Conservation (phyloP, 2,329 filamentous ascomycete genomes). For the Alternaria sp. region DNA sequence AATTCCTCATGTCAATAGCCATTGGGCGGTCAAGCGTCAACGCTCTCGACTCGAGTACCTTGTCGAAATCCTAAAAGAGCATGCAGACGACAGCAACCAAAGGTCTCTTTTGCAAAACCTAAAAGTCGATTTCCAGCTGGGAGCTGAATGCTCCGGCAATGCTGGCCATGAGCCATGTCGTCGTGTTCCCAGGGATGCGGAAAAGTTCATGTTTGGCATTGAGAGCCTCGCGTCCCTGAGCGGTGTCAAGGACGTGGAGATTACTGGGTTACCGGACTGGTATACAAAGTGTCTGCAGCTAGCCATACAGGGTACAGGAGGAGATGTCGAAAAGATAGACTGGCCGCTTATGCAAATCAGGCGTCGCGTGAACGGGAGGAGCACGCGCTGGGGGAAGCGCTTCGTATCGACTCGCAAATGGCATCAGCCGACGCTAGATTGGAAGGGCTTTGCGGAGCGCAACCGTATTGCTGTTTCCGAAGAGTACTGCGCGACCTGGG, state of each 20-base stretch:
- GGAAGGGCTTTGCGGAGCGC: conserved; percentile 35
- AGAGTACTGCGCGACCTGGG: too few species aligned
- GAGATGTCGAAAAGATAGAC: conserved; percentile 25
- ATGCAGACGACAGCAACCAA: conserved; percentile 28
- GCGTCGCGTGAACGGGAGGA: neutral
- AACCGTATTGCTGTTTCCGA: conserved; percentile 21
- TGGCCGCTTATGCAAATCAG: conserved; percentile 28
- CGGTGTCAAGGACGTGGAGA: conserved; percentile 28
- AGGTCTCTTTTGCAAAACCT: conserved; percentile 29
- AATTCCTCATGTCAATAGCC: neutral
- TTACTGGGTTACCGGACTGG: conserved; percentile 32
- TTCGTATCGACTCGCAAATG: conserved; percentile 24
- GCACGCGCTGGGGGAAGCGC: conserved; percentile 7
- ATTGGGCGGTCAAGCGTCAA: conserved; percentile 28
- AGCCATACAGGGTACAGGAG: conserved; percentile 33
- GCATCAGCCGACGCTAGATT: conserved; percentile 34
- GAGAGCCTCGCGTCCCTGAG: conserved; percentile 29
- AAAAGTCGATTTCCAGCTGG: conserved; percentile 11
- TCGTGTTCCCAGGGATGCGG: neutral
- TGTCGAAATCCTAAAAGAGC: conserved; percentile 30
- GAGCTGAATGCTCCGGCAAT: too few species aligned
- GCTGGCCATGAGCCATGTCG: too few species aligned
- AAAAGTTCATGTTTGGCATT: conserved; percentile 30
- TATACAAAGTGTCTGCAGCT: conserved; percentile 31
- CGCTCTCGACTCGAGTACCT: conserved; percentile 33